A percentile compares a stretch with the other conserved stretches of the same genome.
phyloP scores from a whole-genome alignment of 2,329 filamentous ascomycete species.

The Ascosphaera apis region DNA sequence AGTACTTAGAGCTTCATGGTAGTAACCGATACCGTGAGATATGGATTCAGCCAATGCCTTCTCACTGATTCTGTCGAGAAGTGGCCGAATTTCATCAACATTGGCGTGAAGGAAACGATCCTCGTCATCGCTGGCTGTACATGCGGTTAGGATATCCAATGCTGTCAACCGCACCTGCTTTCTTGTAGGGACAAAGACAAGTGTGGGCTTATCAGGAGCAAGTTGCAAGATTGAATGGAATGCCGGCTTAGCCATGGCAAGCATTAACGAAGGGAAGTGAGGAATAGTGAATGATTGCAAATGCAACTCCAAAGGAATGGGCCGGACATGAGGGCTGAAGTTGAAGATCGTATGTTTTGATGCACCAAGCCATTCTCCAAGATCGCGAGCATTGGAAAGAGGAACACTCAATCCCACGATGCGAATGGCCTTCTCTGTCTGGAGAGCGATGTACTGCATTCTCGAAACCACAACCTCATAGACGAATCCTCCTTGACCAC shows the following conservation, averaged over 20 bases:
- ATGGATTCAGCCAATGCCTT: slow-evolving; percentile 70
- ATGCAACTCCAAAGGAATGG: slow-evolving; percentile 75
- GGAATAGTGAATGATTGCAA: slow-evolving; percentile 90
- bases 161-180: slow-evolving; percentile 83
- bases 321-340: slow-evolving; percentile 79
- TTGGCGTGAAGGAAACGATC: slow-evolving; percentile 81
- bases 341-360: slow-evolving; percentile 98
- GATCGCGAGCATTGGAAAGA: slow-evolving; percentile 73
- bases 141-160: slow-evolving; percentile 68
- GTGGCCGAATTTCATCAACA: slow-evolving; percentile 54
- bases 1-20: slow-evolving; percentile 73
- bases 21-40: slow-evolving; percentile 88
- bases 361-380: slow-evolving; percentile 94
- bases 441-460: slow-evolving; percentile 86
- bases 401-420: slow-evolving; percentile 82
- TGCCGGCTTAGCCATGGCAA: slow-evolving; percentile 90
- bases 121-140: slow-evolving; percentile 70
- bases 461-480: slow-evolving; percentile 96
- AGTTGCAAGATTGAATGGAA: slow-evolving; percentile 75
- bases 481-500: slow-evolving; percentile 62
- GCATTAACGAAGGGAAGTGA: slow-evolving; percentile 93
- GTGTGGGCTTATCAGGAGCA: slow-evolving; percentile 67
- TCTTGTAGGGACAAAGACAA: slow-evolving; percentile 78
- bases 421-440: slow-evolving; percentile 63
- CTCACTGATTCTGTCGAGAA: slow-evolving; percentile 68